These are phyloP conservation scores for Penicillium maclennaniae DNA, from an alignment of 495 filamentous ascomycete genomes.

Conservation along the genomic window DNA sequence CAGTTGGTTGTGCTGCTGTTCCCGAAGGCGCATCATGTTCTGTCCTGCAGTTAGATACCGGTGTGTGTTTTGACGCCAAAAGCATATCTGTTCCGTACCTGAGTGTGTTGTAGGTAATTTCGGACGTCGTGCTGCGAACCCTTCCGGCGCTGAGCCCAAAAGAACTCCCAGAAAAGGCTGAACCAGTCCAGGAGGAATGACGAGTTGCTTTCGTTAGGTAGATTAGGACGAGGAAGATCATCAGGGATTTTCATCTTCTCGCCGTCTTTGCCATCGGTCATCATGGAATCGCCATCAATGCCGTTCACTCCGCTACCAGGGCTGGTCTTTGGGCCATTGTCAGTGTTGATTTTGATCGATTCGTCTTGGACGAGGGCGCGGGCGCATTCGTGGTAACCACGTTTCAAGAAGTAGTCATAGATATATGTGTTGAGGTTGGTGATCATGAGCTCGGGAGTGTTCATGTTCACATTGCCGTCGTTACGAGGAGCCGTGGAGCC, in stretches of 20 bases:
- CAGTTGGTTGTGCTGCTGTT: conserved; percentile 60
- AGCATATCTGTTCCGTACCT: conserved; percentile 51
- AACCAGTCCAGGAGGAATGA: conserved; percentile 95
- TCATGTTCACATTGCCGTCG: conserved; percentile 43
- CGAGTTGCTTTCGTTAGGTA: conserved; percentile 60
- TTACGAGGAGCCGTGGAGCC: conserved; percentile 50
- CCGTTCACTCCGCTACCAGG: conserved; percentile 65
- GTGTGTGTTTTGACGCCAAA: neutral
- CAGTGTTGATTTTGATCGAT: conserved; percentile 50
- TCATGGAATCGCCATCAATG: conserved; percentile 74
- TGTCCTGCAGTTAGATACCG: conserved; percentile 20
- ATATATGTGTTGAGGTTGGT: conserved; percentile 96
- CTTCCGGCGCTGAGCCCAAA: conserved; percentile 67
- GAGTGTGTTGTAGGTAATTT: conserved; percentile 74
- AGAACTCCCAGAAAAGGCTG: conserved; percentile 94
- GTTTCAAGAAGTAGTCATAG: conserved; percentile 91
- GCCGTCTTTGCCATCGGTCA: conserved; percentile 75
- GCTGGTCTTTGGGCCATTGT: conserved; percentile 57
- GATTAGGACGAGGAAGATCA: conserved; percentile 72
- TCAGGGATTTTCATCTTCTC: conserved; percentile 67
- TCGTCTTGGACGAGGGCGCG: conserved; percentile 59
- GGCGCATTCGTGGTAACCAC: conserved; percentile 76
- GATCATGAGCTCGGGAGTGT: conserved; percentile 53
- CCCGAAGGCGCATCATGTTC: conserved; percentile 41
- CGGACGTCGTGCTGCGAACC: conserved; percentile 52